phyloP scores from a whole-genome alignment of 441 rosid species.

The Jatropha podagrica region DNA sequence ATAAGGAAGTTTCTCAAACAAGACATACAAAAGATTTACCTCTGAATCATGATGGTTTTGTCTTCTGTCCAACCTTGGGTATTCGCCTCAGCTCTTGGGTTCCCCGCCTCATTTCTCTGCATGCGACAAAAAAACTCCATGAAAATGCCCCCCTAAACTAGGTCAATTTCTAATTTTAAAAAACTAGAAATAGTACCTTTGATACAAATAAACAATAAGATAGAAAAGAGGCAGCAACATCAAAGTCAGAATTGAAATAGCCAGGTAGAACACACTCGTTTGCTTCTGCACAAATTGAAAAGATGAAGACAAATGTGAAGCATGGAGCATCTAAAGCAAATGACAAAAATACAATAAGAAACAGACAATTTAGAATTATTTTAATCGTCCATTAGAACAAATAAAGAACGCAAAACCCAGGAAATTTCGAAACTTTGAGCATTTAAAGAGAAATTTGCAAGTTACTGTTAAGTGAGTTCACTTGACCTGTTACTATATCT shows the following conservation, averaged over 20 bases:
- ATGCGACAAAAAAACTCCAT: slow-evolving; percentile 6
- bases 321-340: background rate
- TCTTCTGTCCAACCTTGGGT: slow-evolving; percentile 48
- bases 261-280: slow-evolving; percentile 68
- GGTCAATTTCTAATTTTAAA: background rate
- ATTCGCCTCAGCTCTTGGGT: slow-evolving; percentile 86
- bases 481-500: background rate
- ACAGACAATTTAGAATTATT: background rate
- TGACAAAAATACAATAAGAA: background rate
- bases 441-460: background rate
- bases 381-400: background rate
- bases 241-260: slow-evolving; percentile 76
- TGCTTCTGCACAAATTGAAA: slow-evolving; percentile 56
- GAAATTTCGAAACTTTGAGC: background rate
- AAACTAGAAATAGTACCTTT: slow-evolving; percentile 51
- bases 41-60: slow-evolving; percentile 54
- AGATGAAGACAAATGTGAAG: slow-evolving; percentile 7
- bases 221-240: slow-evolving; percentile 95
- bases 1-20: background rate
- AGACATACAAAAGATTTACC: slow-evolving; percentile 25
- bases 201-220: slow-evolving; percentile 71
- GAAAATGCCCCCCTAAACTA: slow-evolving; percentile 20
- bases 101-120: slow-evolving; percentile 73
- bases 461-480: slow-evolving; percentile 3
- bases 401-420: background rate